Base-by-base conservation (phyloP, 495 filamentous ascomycete genomes). In the Penicillium salamii region DNA sequence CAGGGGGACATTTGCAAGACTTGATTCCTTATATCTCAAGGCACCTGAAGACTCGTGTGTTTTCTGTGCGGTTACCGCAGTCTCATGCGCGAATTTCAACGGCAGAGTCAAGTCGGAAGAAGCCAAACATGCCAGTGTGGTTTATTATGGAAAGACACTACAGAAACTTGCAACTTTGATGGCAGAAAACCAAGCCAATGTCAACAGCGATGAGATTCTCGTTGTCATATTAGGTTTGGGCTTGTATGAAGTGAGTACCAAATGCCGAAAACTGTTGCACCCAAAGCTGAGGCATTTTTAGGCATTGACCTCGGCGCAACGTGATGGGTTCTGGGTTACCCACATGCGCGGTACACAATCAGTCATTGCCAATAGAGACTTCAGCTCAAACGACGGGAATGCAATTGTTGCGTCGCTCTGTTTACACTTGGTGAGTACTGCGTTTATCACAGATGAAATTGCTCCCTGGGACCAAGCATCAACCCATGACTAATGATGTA, bases 301-400 rank as follows among this genome's bases (percentile, higher is more conserved):
- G 53, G 48, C 52, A 32, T 42, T 56, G 2, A 44, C 53, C 9
- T 56, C 53, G 1, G 39, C 37, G 2, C 31, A 4, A 2, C 53
- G 53, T 5, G 53, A 56, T 29, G 53, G 53, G 5, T 48, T 38
- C 3, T 56, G 49, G 38, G 42, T 56, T 1, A 44, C 53, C 17
- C 53, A 56, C 26, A 52, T 56, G 43, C 21, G 44, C 18, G 53
- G 48, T 13, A 48, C 53, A 1, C 53, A 56, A 19, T 48, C 53
- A 1, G 33, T 56, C 6, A 44, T 56, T 32, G 48, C 43, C 1
- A 38, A 56, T 4, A 26, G 49, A n/a, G 43, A 48, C 23, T 41
- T 20, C 14, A 40, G 18, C 13, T 43, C 40, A 9, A 36, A 24
- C 33, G 53, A 56, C 11, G 48, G 17, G 2, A 42, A 42, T 12